phyloP scores from a whole-genome alignment of 2,329 filamentous ascomycete species.

The Colletotrichum incanum region DNA sequence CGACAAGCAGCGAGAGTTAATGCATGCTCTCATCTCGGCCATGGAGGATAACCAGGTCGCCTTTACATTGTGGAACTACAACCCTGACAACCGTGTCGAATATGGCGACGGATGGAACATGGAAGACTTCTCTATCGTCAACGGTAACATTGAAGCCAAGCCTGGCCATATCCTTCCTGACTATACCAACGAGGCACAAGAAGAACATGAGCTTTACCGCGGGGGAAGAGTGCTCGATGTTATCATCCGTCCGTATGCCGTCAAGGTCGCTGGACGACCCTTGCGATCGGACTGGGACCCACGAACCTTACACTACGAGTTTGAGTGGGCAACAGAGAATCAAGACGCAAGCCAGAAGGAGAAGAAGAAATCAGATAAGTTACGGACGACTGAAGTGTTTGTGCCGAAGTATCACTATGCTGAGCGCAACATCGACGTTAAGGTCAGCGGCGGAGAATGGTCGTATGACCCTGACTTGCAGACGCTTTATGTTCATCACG shows the following conservation, averaged over 20 bases:
- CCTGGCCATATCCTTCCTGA: conserved; percentile 50
- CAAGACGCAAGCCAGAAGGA: background rate
- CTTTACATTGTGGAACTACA: conserved; percentile 60
- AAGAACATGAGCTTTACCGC: conserved; percentile 55
- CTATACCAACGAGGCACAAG: conserved; percentile 52
- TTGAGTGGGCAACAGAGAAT: conserved; percentile 50
- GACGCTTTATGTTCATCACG: conserved; percentile 50
- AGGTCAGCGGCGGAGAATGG: conserved; percentile 51
- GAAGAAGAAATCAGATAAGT: conserved; percentile 40
- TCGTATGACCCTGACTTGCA: conserved; percentile 49
- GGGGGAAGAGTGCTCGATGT: conserved; percentile 57
- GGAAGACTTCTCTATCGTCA: conserved; percentile 60
- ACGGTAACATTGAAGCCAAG: conserved; percentile 50
- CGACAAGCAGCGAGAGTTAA: conserved; percentile 57
- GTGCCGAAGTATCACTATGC: conserved; percentile 58
- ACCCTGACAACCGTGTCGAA: conserved; percentile 55
- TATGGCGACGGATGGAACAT: conserved; percentile 61
- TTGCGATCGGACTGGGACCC: conserved; percentile 54
- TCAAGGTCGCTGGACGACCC: conserved; percentile 57
- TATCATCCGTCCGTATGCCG: conserved; percentile 59
- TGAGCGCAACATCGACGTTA: conserved; percentile 48
- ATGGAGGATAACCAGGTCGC: conserved; percentile 58
- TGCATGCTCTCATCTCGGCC: conserved; percentile 56
- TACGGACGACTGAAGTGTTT: conserved; percentile 56
- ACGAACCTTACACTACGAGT: conserved; percentile 53